Base-by-base conservation (phyloP, 225 moss, liverwort and hornwort genomes). In the Bryoerythrophyllum caledonicum region DNA sequence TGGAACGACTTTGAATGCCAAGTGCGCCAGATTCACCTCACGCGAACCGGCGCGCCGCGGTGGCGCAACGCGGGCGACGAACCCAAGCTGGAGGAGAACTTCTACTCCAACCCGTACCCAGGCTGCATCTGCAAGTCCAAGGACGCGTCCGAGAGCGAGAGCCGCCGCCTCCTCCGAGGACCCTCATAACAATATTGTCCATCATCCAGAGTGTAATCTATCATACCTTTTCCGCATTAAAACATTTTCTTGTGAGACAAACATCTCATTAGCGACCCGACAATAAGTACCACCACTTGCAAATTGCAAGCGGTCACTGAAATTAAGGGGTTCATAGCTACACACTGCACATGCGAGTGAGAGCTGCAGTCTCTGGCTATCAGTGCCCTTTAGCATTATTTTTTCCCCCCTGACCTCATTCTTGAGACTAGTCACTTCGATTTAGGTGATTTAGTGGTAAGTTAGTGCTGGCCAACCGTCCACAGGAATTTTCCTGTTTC, bases 51-150 rank as follows among this genome's bases (percentile, higher is more conserved):
- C 49, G 79, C 84, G 23, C 92, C 90, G 10, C 92, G 80, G 34
- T 71, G 55, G 71, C 69, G 92, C 56, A 65, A 80, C n/a, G 53
- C 25, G 0, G 83, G 88, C 30, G 89, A 86, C 51, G 48, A 76
- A 0, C 84, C 85, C 20, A 93, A 93, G 37, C 67, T 74, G 12
- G 92, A 93, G 58, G 92, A 93, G 60, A 91, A 93, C 23, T 93
- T 91, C 68, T 93, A 90, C 21, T 91, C 92, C 63, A 93, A 93
- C 59, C 92, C 92, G 20, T 78, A 89, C 68, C 92, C 90, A 43
- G 88, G 90, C 49, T 93, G 90, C 71, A 83, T 90, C 60, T 91
- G 92, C 65, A 86, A 86, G 79, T 17, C 19, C 48, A 78, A 88
- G 75, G 76, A 87, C 32, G 32, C 17, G 4, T 19, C 67, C 32